Conservation (phyloP, 2,329 filamentous ascomycete species). For the Colletotrichum magnum region DNA sequence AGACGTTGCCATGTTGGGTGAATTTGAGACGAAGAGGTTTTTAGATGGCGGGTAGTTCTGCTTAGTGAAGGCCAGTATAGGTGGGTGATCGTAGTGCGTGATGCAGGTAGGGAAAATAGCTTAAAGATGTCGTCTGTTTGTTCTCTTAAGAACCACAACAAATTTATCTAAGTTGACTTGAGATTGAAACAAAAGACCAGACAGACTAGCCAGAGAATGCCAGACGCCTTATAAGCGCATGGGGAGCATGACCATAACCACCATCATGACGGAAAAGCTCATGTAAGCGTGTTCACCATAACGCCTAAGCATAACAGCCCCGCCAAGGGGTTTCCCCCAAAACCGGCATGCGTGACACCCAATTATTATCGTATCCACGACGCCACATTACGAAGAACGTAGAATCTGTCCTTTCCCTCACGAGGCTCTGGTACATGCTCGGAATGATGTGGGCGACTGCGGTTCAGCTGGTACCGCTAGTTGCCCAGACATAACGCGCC, state of each 20-base stretch:
- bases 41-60: neutral
- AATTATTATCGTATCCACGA: neutral
- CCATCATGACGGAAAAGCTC: neutral
- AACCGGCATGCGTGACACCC: neutral
- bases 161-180: too few relatives aligned
- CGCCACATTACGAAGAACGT: slow-evolving; percentile 3
- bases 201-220: too few relatives aligned
- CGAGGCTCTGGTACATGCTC: neutral
- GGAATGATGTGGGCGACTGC: neutral
- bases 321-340: neutral
- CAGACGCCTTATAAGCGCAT: too few relatives aligned
- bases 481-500: neutral
- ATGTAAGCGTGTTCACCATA: slow-evolving; percentile 5
- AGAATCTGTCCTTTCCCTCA: slow-evolving; percentile 9
- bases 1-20: slow-evolving; percentile 34
- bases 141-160: too few relatives aligned
- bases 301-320: slow-evolving; percentile 14
- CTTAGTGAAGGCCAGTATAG: neutral
- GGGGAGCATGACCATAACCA: neutral
- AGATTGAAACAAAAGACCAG: too few relatives aligned
- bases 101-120: too few relatives aligned
- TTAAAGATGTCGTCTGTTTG: too few relatives aligned
- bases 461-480: neutral
- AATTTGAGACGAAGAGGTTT: neutral
- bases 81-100: neutral